Base-by-base conservation (phyloP, 192 early-diverging fungal species). In the Rhizophagus clarus region DNA sequence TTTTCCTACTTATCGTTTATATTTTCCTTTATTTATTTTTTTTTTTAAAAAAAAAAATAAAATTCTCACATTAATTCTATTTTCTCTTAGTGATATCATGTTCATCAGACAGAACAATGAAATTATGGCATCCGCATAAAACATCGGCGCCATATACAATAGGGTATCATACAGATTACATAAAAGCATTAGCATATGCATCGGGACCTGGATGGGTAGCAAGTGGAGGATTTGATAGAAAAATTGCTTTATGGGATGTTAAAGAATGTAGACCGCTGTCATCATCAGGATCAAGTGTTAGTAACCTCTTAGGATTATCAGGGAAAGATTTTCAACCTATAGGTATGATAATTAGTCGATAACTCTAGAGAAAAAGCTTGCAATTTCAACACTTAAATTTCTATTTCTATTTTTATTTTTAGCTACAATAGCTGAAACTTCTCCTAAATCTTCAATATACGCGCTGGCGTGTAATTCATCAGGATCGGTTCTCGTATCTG, bases 51-150 rank as follows among this genome's bases (percentile, higher is more conserved):
- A 64, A 12, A 31, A 32, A 40, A 69, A 51, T 73, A 32, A 40
- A 69, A 51, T 73, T 64, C 71, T 49, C 28, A 37, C 45, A n/a
- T 34, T 62, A n/a, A 29, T 56, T 31, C 37, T 56, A 7, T 26
- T 20, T 28, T 14, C 63, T 68, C 29, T 81, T 83, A 88, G 95
- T 97, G 4, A 85, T 97, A 0, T 92, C 95, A 22, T 95, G 94
- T n/a, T 98, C 97, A 11, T 94, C 94, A 8, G 98, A 99, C 81
- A 90, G 96, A 76, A 95, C 96, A 24, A 88, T 99, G 26, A 91
- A 92, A 70, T 81, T 96, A 14, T 94, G 94, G 87, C 85, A 89
- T 31, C 91, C 92, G 34, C 88, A 89, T 81, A 84, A 87, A 70
- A 87, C 88, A 14, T 74, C 83, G 34, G 82, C 81, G 45, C 86